Conservation (phyloP, 148 eudicot species). For the Bassia scoparia region DNA sequence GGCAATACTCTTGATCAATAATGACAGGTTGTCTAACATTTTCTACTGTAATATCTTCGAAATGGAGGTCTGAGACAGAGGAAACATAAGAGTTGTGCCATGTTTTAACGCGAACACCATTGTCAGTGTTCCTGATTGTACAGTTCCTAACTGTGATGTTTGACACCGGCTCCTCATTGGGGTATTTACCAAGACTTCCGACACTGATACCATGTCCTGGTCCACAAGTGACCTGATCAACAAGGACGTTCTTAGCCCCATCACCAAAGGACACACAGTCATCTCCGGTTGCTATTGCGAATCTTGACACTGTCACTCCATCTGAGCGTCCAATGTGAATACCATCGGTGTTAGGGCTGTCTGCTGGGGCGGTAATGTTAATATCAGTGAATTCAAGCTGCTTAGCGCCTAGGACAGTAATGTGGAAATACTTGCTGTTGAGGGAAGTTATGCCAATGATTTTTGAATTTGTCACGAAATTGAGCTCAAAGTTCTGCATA, state of each 20-base stretch:
- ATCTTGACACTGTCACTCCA: constrained; percentile 27
- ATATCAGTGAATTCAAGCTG: constrained; percentile 33
- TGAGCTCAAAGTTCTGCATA: constrained; percentile 45
- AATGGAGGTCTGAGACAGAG: constrained; percentile 33
- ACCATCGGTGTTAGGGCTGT: constrained; percentile 66
- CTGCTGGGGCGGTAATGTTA: constrained; percentile 36
- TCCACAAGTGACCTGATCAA: constrained; percentile 52
- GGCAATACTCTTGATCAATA: constrained; percentile 60
- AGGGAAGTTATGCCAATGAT: constrained; percentile 37
- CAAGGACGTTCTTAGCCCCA: constrained; percentile 35
- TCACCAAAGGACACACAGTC: constrained; percentile 73
- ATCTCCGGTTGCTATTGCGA: constrained; percentile 50
- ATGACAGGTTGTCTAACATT: constrained; percentile 37
- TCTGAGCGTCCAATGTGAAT: constrained; percentile 55
- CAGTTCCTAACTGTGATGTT: constrained; percentile 44
- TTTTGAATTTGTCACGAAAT: constrained; percentile 36
- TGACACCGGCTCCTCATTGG: constrained; percentile 29
- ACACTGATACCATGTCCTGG: constrained; percentile 67
- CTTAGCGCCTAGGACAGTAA: constrained; percentile 36
- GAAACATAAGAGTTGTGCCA: constrained; percentile 36
- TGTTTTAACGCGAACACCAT: constrained; percentile 54
- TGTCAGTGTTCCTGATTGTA: constrained; percentile 38
- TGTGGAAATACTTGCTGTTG: constrained; percentile 59
- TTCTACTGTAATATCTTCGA: constrained; percentile 39
- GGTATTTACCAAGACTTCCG: constrained; percentile 51